Conservation (phyloP, 495 filamentous ascomycete genomes). For the Podospora fimiseda region DNA sequence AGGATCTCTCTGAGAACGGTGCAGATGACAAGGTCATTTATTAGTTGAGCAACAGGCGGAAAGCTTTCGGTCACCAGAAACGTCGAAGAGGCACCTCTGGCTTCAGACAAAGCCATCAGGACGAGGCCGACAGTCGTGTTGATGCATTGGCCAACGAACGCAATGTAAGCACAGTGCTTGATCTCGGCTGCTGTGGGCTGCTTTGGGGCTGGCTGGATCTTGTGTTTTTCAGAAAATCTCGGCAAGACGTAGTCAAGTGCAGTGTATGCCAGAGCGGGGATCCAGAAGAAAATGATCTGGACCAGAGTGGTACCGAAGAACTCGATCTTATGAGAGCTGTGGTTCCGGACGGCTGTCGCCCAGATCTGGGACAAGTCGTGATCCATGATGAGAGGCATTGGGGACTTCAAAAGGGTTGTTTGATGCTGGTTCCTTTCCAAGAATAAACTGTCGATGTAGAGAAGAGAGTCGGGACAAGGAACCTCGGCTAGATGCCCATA, state of each 20-base stretch:
- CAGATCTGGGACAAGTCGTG: constrained; percentile 8
- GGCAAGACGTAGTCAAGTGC: constrained; percentile 39
- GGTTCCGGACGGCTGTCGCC: constrained; percentile 14
- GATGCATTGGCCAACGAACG: constrained; percentile 42
- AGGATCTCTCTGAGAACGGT: constrained; percentile 43
- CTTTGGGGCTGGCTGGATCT: constrained; percentile 48
- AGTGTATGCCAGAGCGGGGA: constrained; percentile 40
- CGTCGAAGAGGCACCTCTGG: constrained; percentile 21
- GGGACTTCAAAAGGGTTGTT: no score
- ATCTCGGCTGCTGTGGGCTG: constrained; percentile 45
- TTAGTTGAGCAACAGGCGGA: constrained; percentile 31
- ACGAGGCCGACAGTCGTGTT: constrained; percentile 32
- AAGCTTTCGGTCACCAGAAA: constrained; percentile 32
- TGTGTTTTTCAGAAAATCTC: constrained; percentile 45
- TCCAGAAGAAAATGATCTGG: constrained; percentile 47
- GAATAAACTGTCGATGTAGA: no score
- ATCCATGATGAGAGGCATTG: no score
- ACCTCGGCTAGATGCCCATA: not conserved
- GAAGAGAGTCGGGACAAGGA: not conserved
- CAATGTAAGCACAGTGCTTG: constrained; percentile 38
- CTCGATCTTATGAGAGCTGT: constrained; percentile 23
- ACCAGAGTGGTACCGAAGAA: constrained; percentile 40
- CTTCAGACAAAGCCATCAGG: constrained; percentile 18
- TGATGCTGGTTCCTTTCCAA: no score
- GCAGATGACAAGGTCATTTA: constrained; percentile 40